Evolutionary conservation across 345 rosid species (phyloP), one percentile per base, ranked within the genome.

Genomic region (Dipteronia sinensis): DNA sequence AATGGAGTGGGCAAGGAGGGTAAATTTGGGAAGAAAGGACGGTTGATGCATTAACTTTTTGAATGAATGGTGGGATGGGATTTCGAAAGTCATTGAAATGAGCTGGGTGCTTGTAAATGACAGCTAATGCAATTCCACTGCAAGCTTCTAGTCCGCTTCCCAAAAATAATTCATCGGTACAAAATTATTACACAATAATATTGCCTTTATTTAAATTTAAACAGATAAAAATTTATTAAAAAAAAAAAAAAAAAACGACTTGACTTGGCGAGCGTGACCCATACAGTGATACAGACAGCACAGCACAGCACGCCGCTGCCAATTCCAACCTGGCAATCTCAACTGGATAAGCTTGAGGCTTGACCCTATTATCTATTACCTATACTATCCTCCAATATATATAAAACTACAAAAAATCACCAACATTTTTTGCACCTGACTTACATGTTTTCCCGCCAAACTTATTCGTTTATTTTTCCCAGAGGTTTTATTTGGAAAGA

Each of bases 101-200:
- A 85, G 70, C 76, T 80, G 83, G 71, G 61, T 11, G 66, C 47
- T 55, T 44, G 11, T 72, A 74, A 66, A 53, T 67, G 82, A 74
- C 85, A 78, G 78, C 84, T 77, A 34, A 63, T 11, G 58, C 56
- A 44, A 34, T 34, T 34, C 38, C 38, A 11, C n/a, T 10, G 27
- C 51, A 47, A 66, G 58, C 23, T 25, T 2, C 31, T 13, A 55
- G 16, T 17, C 38, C 38, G 38, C 38, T 65, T 80, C 63, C 62
- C 56, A 49, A 65, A 7, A 42, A 42, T 42, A 42, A 42, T 42
- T 42, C 46, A 7, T 8, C 46, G 10, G 9, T 42, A 42, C 46
- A 65, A 44, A 71, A 22, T 23, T 6, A 10, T 1, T 25, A 69
- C 38, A 20, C 10, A 42, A 42, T 42, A 20, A 22, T 12, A 12